Evolutionary conservation across 345 rosid species (phyloP).

Genomic region (Fremontodendron californicum): DNA sequence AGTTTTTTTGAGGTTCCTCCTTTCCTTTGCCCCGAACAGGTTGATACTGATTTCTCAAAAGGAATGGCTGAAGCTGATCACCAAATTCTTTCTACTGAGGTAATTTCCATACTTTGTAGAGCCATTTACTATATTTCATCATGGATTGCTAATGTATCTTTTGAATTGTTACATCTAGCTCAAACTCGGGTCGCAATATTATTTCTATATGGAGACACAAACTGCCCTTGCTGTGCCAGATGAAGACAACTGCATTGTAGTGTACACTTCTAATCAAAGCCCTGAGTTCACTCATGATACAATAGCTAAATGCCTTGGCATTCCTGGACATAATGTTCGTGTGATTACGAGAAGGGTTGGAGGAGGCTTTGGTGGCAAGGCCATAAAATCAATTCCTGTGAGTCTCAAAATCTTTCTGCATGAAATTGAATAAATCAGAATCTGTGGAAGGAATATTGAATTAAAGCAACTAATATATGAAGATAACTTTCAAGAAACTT

Average conservation of each 20-base stretch:
- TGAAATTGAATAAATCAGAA: background rate
- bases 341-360: conserved; percentile 68
- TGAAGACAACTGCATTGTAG: no score
- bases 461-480: background rate
- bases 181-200: conserved; percentile 72
- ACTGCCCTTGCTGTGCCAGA: no score
- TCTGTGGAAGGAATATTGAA: background rate
- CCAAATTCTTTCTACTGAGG: no score
- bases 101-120: conserved; percentile 11
- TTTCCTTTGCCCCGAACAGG: conserved; percentile 40
- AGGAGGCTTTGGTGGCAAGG: conserved; percentile 92
- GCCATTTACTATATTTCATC: background rate
- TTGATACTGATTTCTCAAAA: no score
- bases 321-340: conserved; percentile 73
- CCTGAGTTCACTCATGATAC: conserved; percentile 51
- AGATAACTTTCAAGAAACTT: background rate
- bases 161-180: conserved; percentile 38
- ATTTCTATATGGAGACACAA: no score
- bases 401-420: conserved; percentile 26
- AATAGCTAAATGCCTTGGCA: conserved; percentile 69
- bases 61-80: no score
- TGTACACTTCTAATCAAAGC: conserved; percentile 64
- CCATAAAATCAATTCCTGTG: conserved; percentile 63
- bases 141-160: background rate
- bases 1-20: conserved; percentile 70